Conservation (phyloP, 192 early-diverging fungal genomes). For the Podochytrium sp. region DNA sequence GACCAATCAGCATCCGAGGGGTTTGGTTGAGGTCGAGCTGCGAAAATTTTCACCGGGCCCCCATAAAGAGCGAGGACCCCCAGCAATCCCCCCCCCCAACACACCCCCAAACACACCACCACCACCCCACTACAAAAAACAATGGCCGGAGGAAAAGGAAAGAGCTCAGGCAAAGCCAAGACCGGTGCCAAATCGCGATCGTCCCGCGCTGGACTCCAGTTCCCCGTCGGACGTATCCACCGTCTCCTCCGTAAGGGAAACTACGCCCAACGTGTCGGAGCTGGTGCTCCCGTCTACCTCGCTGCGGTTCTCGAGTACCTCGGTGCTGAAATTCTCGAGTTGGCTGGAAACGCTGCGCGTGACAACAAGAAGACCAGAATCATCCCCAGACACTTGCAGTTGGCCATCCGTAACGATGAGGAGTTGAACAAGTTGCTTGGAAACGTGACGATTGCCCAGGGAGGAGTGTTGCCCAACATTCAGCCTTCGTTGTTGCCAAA, state of each 20-base stretch:
- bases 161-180: slow-evolving; percentile 37
- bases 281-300: slow-evolving; percentile 76
- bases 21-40: too few species aligned
- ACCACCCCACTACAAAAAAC: too few species aligned
- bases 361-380: slow-evolving; percentile 85
- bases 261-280: slow-evolving; percentile 92
- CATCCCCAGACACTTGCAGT: slow-evolving; percentile 92
- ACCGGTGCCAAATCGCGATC: slow-evolving; percentile 74
- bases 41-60: too few species aligned
- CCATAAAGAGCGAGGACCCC: too few species aligned
- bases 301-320: slow-evolving; percentile 5
- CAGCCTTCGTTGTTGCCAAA: slow-evolving; percentile 31
- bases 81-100: too few species aligned
- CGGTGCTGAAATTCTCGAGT: slow-evolving; percentile 90
- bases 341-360: slow-evolving; percentile 93
- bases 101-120: too few species aligned
- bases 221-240: slow-evolving; percentile 97
- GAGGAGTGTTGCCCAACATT: slow-evolving; percentile 77
- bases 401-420: slow-evolving; percentile 83
- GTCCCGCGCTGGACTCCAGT: slow-evolving; percentile 90
- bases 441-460: slow-evolving; percentile 90
- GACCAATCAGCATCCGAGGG: too few species aligned
- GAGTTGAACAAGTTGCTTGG: slow-evolving; percentile 91
- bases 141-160: slow-evolving; percentile 44
- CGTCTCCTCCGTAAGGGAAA: slow-evolving; percentile 92